phyloP scores from a whole-genome alignment of 2,329 filamentous ascomycete genomes.

The Aspergillus amoenus region DNA sequence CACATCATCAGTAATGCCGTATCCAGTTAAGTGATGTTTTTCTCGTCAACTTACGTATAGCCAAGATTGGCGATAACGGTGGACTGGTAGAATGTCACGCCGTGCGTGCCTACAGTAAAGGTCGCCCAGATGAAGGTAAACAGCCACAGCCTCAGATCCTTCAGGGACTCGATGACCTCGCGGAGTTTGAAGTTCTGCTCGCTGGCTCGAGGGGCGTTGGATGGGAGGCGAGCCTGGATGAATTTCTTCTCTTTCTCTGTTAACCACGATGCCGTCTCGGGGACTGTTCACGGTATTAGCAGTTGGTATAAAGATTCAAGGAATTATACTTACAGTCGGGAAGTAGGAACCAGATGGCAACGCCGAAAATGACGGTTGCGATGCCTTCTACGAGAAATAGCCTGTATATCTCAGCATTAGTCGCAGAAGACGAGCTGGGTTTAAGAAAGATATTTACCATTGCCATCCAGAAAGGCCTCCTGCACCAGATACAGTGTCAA shows the following conservation, averaged over 20 bases:
- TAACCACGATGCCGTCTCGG: constrained; percentile 47
- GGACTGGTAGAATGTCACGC: constrained; percentile 45
- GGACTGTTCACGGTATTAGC: constrained; percentile 31
- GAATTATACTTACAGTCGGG: constrained; percentile 47
- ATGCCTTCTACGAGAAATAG: constrained; percentile 25
- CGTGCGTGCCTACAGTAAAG: constrained; percentile 48
- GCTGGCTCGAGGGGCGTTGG: constrained; percentile 42
- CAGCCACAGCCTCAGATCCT: constrained; percentile 45
- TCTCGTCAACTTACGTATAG: constrained; percentile 37
- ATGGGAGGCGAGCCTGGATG: constrained; percentile 47
- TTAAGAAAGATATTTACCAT: constrained; percentile 16
- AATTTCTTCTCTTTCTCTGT: constrained; percentile 49
- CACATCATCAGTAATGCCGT: background rate
- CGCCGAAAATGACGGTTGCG: constrained; percentile 21
- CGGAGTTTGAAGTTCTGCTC: constrained; percentile 43
- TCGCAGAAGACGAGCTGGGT: background rate
- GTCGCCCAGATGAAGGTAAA: constrained; percentile 49
- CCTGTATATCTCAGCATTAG: constrained; percentile 9
- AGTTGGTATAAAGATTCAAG: background rate
- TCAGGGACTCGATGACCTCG: constrained; percentile 41
- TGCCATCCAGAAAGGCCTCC: constrained; percentile 32
- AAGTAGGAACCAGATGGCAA: constrained; percentile 35
- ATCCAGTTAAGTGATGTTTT: too few relatives aligned
- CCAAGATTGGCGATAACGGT: constrained; percentile 44
- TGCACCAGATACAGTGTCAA: constrained; percentile 40